Evolutionary conservation across 495 filamentous ascomycete genomes (phyloP).

Genomic region (Podospora fimiseda): DNA sequence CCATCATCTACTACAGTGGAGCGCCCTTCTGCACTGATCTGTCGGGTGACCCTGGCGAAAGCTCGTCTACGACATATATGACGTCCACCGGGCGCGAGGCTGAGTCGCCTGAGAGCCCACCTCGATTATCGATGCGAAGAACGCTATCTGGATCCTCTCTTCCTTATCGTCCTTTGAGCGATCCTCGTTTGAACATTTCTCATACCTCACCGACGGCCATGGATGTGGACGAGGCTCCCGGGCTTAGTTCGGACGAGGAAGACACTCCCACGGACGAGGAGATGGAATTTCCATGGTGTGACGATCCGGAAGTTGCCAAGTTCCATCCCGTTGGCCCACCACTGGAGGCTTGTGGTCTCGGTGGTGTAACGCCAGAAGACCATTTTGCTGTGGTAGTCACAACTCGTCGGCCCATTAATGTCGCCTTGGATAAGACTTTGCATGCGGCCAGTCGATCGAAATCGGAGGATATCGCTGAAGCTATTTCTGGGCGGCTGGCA

Average conservation of each 20-base stretch:
- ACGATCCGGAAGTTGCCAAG: slow-evolving; percentile 18
- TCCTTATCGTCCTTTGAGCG: slow-evolving; percentile 37
- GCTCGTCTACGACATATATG: slow-evolving; percentile 35
- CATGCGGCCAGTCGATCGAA: slow-evolving; percentile 2
- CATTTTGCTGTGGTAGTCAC: slow-evolving; percentile 56
- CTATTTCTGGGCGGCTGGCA: slow-evolving; percentile 31
- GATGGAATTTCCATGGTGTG: slow-evolving; percentile 33
- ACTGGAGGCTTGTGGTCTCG: slow-evolving; percentile 58
- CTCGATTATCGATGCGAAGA: slow-evolving; percentile 10
- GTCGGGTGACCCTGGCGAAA: slow-evolving; percentile 50
- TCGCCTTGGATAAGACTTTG: background rate
- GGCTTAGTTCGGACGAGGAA: slow-evolving; percentile 22
- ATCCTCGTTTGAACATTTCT: slow-evolving; percentile 13
- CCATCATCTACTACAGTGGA: slow-evolving; percentile 74
- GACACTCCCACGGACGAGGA: slow-evolving; percentile 24
- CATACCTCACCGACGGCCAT: slow-evolving; percentile 12
- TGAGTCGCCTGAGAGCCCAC: slow-evolving; percentile 7
- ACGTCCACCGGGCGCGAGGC: slow-evolving; percentile 29
- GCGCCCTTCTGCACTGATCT: slow-evolving; percentile 72
- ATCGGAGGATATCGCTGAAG: slow-evolving; percentile 27
- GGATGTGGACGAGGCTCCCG: slow-evolving; percentile 10
- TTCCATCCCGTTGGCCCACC: slow-evolving; percentile 40
- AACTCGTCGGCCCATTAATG: slow-evolving; percentile 37
- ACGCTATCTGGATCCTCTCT: slow-evolving; percentile 41
- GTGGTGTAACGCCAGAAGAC: slow-evolving; percentile 59